Conservation (phyloP, 2,329 filamentous ascomycete species). For the Ustulina deusta region DNA sequence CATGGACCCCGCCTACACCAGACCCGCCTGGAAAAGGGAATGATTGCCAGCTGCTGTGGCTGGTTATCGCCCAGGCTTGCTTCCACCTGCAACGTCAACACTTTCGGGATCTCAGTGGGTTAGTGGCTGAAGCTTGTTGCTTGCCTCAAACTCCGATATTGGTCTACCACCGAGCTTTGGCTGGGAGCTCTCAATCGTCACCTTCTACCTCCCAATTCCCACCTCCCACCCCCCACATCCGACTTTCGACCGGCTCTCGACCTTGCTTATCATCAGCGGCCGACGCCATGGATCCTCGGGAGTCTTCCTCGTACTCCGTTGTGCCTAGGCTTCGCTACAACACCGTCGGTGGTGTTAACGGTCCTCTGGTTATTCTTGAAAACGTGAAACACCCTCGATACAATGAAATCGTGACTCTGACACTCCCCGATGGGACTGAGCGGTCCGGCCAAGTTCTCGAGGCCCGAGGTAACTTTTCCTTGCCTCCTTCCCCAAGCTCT, state of each 20-base stretch:
- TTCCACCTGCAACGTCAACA: conserved; percentile 29
- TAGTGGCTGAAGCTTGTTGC: conserved; percentile 39
- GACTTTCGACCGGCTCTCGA: conserved; percentile 20
- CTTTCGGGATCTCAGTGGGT: conserved; percentile 4
- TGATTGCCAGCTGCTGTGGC: conserved; percentile 30
- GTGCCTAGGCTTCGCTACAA: conserved; percentile 86
- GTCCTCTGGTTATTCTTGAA: conserved; percentile 95
- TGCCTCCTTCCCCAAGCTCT: conserved; percentile 8
- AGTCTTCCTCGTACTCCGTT: conserved; percentile 70
- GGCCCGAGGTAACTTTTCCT: conserved; percentile 79
- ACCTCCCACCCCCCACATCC: conserved; percentile 14
- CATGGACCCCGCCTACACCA: conserved; percentile 13
- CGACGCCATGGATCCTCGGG: conserved; percentile 63
- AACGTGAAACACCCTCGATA: conserved; percentile 98
- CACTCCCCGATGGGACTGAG: conserved; percentile 93
- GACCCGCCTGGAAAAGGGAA: neutral
- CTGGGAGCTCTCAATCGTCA: conserved; percentile 27
- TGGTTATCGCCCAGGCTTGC: conserved; percentile 28
- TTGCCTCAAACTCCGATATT: conserved; percentile 30
- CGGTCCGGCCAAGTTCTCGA: conserved; percentile 96
- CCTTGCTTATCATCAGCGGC: conserved; percentile 23
- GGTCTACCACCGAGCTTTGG: conserved; percentile 21
- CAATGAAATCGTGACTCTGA: conserved; percentile 98
- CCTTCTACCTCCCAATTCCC: conserved; percentile 18
- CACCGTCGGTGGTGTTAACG: conserved; percentile 97